phyloP scores from a whole-genome alignment of 352 stramenopile genomes.

The Phytophthora sp. region DNA sequence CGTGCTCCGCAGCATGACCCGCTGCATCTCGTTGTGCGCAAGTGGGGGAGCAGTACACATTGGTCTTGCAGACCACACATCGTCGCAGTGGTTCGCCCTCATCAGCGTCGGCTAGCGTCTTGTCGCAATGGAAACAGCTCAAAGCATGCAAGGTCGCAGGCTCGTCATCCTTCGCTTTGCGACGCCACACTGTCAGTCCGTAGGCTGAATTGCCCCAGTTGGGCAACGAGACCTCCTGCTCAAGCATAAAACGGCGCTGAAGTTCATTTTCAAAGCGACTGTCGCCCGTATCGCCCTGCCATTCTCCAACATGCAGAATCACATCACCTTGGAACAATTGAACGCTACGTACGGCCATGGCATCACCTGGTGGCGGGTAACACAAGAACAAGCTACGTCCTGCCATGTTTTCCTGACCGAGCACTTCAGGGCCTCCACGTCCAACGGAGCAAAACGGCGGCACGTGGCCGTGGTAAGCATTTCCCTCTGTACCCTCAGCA shows the following conservation, averaged over 20 bases:
- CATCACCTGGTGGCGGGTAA: conserved; percentile 68
- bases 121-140: conserved; percentile 66
- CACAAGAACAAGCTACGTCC: conserved; percentile 69
- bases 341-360: conserved; percentile 66
- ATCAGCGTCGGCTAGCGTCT: conserved; percentile 42
- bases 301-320: conserved; percentile 78
- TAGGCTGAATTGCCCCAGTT: conserved; percentile 87
- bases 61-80: conserved; percentile 80
- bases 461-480: conserved; percentile 71
- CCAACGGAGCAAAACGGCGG: conserved; percentile 68
- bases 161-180: conserved; percentile 36
- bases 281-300: conserved; percentile 80
- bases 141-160: conserved; percentile 30
- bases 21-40: conserved; percentile 50
- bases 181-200: conserved; percentile 73
- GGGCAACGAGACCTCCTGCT: conserved; percentile 62
- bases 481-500: conserved; percentile 36
- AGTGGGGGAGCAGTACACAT: conserved; percentile 72
- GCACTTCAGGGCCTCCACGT: conserved; percentile 61
- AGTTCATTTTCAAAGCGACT: conserved; percentile 71
- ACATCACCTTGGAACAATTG: conserved; percentile 67
- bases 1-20: conserved; percentile 69
- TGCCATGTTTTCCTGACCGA: conserved; percentile 46
- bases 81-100: conserved; percentile 58
- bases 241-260: conserved; percentile 53